Conservation (phyloP, 164 flowering plant species). For the Dillenia suffruticosa region DNA sequence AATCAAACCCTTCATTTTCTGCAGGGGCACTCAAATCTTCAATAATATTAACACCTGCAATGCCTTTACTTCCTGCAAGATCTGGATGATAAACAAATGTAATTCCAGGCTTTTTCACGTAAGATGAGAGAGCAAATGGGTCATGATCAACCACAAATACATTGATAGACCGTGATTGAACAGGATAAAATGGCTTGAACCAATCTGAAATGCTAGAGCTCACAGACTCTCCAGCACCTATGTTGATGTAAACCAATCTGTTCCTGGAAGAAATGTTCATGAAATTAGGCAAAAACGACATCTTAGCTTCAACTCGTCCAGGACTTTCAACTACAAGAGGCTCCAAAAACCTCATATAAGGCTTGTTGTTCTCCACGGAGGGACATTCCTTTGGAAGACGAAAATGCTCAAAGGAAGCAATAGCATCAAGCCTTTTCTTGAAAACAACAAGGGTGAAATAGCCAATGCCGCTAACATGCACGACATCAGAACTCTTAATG, state of each 20-base stretch:
- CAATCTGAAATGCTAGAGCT: constrained; percentile 35
- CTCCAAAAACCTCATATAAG: constrained; percentile 45
- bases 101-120: constrained; percentile 62
- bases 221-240: constrained; percentile 53
- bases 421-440: constrained; percentile 44
- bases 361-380: constrained; percentile 40
- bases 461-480: constrained; percentile 45
- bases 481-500: constrained; percentile 57
- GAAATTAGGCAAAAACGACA: constrained; percentile 52
- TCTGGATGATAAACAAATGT: constrained; percentile 76
- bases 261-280: constrained; percentile 45
- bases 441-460: constrained; percentile 57
- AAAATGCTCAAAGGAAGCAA: constrained; percentile 34
- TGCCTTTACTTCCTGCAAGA: constrained; percentile 33
- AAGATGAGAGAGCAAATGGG: constrained; percentile 49
- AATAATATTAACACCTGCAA: constrained; percentile 5
- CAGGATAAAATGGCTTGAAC: constrained; percentile 47
- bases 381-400: constrained; percentile 64
- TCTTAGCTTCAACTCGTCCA: constrained; percentile 10
- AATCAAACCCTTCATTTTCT: constrained; percentile 57
- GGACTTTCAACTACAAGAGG: constrained; percentile 44
- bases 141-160: constrained; percentile 69
- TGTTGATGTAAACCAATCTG: constrained; percentile 52
- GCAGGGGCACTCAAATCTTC: constrained; percentile 27
- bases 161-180: constrained; percentile 32